These are phyloP conservation scores for Suillus plorans DNA, from an alignment of 768 basidiomycete genomes.

Conservation along the genomic window DNA sequence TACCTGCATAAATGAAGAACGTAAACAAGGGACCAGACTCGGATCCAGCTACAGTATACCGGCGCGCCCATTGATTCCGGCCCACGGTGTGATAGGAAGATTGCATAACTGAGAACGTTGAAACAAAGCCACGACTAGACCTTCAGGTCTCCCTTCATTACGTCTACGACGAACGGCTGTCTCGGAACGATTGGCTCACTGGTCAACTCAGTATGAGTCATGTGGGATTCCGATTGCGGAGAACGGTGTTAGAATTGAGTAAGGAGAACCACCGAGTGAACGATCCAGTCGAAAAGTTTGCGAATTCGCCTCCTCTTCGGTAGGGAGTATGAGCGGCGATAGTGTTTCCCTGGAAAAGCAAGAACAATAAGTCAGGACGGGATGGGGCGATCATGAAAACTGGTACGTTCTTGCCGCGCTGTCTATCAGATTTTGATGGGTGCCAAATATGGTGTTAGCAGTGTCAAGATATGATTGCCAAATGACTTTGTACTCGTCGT, in stretches of 20 bases:
- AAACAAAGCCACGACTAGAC: neutral
- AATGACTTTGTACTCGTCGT: neutral
- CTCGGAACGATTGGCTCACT: neutral
- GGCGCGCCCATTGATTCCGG: neutral
- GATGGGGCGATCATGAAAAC: neutral
- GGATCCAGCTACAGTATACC: neutral
- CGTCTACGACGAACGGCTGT: neutral
- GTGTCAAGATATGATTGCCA: neutral
- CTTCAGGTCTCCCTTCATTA: neutral
- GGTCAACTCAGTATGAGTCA: neutral
- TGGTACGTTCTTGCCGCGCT: neutral
- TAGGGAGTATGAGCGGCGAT: neutral
- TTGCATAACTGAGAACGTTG: neutral
- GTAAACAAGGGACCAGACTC: neutral
- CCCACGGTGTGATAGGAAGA: neutral
- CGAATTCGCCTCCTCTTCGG: neutral
- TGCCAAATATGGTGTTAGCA: neutral
- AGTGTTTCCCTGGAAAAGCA: neutral
- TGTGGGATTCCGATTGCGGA: neutral
- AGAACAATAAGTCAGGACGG: conserved; percentile 1
- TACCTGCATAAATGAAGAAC: neutral
- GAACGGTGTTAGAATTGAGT: neutral
- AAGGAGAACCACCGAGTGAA: neutral
- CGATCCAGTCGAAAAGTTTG: neutral
- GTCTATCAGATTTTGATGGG: neutral